phyloP scores from a whole-genome alignment of 352 stramenopile species.

The Paralagenidium karlingii region DNA sequence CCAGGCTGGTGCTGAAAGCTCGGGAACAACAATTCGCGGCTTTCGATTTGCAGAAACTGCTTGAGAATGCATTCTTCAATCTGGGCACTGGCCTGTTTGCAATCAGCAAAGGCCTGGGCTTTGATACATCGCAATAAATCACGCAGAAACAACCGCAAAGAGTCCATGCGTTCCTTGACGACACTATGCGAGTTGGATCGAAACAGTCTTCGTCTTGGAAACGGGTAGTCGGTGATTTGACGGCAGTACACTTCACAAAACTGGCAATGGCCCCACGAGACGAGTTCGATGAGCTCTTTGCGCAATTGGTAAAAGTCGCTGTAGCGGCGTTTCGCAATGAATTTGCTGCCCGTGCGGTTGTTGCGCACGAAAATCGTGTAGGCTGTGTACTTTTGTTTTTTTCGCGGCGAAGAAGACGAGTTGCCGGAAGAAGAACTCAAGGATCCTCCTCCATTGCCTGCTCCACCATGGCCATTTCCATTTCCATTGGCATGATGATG shows the following conservation, averaged over 20 bases:
- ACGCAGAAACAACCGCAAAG: constrained; percentile 56
- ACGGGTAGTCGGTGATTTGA: constrained; percentile 66
- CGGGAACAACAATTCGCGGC: constrained; percentile 34
- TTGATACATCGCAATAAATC: constrained; percentile 66
- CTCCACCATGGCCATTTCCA: too few relatives aligned
- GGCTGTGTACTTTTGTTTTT: too few relatives aligned
- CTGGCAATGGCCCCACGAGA: constrained; percentile 64
- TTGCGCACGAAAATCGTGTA: constrained; percentile 81
- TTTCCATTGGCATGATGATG: too few relatives aligned
- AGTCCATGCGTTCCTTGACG: constrained; percentile 81
- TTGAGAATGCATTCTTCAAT: constrained; percentile 63
- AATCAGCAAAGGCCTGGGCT: constrained; percentile 54
- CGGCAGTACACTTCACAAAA: constrained; percentile 48
- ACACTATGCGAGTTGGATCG: constrained; percentile 50
- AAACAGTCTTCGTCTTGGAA: constrained; percentile 58
- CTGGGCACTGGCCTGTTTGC: constrained; percentile 40
- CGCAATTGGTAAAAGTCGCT: constrained; percentile 79
- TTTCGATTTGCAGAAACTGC: constrained; percentile 66
- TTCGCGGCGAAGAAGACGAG: too few relatives aligned
- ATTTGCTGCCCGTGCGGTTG: constrained; percentile 51
- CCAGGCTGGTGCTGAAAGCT: not conserved
- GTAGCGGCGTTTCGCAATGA: constrained; percentile 64
- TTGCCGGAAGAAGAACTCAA: too few relatives aligned
- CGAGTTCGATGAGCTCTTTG: constrained; percentile 70
- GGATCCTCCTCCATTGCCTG: too few relatives aligned